phyloP scores from a whole-genome alignment of 495 filamentous ascomycete genomes.

The Tuber aestivum region DNA sequence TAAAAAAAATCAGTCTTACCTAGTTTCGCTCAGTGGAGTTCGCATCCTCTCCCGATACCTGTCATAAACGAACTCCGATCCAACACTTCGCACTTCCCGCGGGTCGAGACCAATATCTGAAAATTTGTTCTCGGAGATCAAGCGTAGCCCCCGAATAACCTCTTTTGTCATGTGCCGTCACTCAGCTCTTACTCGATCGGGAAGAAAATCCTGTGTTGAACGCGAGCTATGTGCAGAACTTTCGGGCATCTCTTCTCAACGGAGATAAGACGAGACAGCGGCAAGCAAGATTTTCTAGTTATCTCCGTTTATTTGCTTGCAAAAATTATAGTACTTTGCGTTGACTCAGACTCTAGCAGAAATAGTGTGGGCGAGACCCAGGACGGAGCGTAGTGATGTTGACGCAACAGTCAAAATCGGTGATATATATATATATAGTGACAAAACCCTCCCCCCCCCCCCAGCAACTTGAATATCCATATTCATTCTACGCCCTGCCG shows the following conservation, averaged over 20 bases:
- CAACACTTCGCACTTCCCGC: neutral
- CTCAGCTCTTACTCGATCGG: neutral
- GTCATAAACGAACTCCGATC: neutral
- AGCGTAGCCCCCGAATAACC: neutral
- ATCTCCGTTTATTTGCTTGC: neutral
- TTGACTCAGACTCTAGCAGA: neutral
- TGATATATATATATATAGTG: conserved; percentile 5
- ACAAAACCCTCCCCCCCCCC: neutral
- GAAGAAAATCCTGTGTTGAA: neutral
- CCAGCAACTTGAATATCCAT: neutral
- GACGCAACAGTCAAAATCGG: neutral
- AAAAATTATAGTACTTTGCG: neutral
- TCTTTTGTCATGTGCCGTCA: neutral
- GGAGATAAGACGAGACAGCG: neutral
- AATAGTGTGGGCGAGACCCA: neutral
- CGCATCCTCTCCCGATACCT: neutral
- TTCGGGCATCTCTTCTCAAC: neutral
- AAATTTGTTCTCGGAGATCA: neutral
- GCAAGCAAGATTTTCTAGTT: neutral
- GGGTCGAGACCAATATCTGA: neutral
- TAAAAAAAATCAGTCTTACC: neutral
- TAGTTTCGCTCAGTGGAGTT: neutral
- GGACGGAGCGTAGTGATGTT: neutral
- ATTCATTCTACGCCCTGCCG: neutral
- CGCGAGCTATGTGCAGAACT: neutral